phyloP scores from a whole-genome alignment of 306 rosid genomes.

The Nissolia schottii region DNA sequence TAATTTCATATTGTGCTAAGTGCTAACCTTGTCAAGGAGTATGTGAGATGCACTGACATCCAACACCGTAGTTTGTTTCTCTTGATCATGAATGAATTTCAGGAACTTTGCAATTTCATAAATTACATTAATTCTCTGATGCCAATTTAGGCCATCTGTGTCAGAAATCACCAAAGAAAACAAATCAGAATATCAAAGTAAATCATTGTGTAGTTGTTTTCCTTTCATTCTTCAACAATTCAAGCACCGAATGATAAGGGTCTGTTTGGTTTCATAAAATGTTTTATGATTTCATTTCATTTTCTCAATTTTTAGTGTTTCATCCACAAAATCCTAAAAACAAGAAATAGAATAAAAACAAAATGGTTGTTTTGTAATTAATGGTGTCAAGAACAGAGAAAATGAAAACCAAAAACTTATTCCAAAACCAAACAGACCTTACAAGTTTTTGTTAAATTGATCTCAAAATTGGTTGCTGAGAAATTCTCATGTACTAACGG shows the following conservation, averaged over 20 bases:
- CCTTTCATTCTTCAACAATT: background rate
- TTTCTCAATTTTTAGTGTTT: no score
- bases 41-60: slow-evolving; percentile 46
- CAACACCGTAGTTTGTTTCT: slow-evolving; percentile 39
- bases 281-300: no score
- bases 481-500: no score
- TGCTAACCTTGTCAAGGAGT: slow-evolving; percentile 56
- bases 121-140: slow-evolving; percentile 43
- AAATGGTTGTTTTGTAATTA: no score
- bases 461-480: background rate
- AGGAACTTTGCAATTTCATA: slow-evolving; percentile 48
- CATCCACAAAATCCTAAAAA: no score
- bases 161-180: background rate
- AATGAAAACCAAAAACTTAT: no score
- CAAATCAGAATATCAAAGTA: background rate
- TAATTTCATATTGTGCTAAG: no score
- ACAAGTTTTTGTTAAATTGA: background rate
- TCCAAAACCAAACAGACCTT: no score
- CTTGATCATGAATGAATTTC: slow-evolving; percentile 49
- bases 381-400: no score
- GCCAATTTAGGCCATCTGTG: slow-evolving; percentile 47
- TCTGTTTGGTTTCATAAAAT: no score
- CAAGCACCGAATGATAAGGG: no score
- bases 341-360: no score
- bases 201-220: background rate